phyloP scores from a whole-genome alignment of 768 basidiomycete genomes.

The Mycena sanguinolenta region DNA sequence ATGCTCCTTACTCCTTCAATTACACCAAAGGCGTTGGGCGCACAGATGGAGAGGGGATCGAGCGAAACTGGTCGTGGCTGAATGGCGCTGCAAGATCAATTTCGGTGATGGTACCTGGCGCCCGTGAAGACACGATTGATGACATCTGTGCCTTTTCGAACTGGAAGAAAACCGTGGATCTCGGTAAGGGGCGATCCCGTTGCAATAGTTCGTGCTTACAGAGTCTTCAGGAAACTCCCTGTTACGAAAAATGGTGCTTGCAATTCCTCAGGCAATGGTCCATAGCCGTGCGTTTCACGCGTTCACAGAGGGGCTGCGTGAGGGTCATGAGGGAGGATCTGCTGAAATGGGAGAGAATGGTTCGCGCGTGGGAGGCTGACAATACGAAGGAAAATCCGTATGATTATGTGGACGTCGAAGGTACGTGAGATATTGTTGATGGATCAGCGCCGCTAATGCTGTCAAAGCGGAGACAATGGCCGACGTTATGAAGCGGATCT shows the following conservation, averaged over 20 bases:
- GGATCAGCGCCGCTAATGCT: not conserved
- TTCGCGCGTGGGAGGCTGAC: not conserved
- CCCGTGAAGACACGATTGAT: slow-evolving; percentile 41
- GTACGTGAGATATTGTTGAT: not conserved
- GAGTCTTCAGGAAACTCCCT: slow-evolving; percentile 1
- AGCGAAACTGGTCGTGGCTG: slow-evolving; percentile 48
- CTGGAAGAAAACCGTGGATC: slow-evolving; percentile 36
- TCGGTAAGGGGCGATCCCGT: too few relatives aligned
- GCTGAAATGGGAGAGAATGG: not conserved
- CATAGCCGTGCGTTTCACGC: not conserved
- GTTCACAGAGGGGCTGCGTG: not conserved
- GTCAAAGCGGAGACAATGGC: not conserved
- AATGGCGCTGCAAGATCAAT: slow-evolving; percentile 27
- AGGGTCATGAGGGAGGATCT: not conserved
- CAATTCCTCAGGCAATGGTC: not conserved
- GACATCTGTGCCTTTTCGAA: slow-evolving; percentile 41
- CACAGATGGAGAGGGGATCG: slow-evolving; percentile 51
- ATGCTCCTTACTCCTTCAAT: slow-evolving; percentile 45
- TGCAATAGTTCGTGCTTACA: too few relatives aligned
- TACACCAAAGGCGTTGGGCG: slow-evolving; percentile 40
- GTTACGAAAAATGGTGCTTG: not conserved
- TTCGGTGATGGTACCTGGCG: slow-evolving; percentile 25
- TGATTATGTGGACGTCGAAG: not conserved
- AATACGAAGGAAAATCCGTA: not conserved
- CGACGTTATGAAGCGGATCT: not conserved